These are phyloP conservation scores for Triadica sebifera DNA, from an alignment of 345 rosid species.

Conservation along the genomic window DNA sequence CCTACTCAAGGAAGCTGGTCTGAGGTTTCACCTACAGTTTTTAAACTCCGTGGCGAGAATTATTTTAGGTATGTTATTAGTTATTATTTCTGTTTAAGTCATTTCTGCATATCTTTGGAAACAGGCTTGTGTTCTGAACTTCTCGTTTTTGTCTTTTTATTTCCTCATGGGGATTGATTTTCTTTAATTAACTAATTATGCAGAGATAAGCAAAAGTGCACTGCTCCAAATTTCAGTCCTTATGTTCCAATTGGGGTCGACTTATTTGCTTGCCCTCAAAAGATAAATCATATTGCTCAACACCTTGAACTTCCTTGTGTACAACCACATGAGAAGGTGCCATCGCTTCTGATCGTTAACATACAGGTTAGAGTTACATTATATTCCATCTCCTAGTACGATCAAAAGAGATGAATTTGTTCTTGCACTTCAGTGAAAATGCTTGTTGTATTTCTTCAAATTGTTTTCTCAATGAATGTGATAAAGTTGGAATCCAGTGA, in stretches of 20 bases:
- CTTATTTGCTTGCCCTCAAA: slow-evolving; percentile 55
- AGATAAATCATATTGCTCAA: slow-evolving; percentile 74
- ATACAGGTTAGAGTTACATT: slow-evolving; percentile 44
- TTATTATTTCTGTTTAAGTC: background rate
- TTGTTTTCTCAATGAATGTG: background rate
- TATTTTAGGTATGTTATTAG: slow-evolving; percentile 50
- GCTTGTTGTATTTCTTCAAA: background rate
- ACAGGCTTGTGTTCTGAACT: background rate
- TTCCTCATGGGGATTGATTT: background rate
- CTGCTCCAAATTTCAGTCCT: slow-evolving; percentile 62
- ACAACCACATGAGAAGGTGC: slow-evolving; percentile 42
- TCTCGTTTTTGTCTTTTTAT: background rate
- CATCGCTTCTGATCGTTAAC: slow-evolving; percentile 61
- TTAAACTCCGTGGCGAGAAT: slow-evolving; percentile 64
- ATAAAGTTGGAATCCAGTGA: background rate
- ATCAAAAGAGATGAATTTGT: background rate
- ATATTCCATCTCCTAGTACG: background rate
- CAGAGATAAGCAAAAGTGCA: slow-evolving; percentile 68
- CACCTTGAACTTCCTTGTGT: slow-evolving; percentile 65
- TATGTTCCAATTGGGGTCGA: slow-evolving; percentile 70
- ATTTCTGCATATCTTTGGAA: background rate
- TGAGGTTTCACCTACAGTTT: slow-evolving; percentile 62
- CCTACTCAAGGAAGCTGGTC: slow-evolving; percentile 59
- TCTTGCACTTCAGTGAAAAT: background rate
- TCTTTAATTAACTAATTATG: background rate